Evolutionary conservation across 306 rosid genomes (phyloP).

Genomic region (Quercus glauca): DNA sequence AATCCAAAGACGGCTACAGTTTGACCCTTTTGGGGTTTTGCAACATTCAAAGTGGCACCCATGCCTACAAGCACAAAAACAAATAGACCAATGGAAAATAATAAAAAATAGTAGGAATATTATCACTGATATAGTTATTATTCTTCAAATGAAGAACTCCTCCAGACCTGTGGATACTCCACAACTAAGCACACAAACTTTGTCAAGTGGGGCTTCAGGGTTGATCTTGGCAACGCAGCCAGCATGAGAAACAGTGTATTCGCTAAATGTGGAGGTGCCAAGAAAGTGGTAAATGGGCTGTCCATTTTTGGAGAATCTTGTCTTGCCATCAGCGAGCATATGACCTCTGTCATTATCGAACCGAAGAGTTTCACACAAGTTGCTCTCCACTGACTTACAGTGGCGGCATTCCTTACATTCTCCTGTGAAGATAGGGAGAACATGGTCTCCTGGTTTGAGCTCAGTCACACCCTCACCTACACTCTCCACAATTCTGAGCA

Average conservation of each 20-base stretch:
- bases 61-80: conserved; percentile 44
- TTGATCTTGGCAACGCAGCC: conserved; percentile 87
- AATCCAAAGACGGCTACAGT: conserved; percentile 81
- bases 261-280: conserved; percentile 89
- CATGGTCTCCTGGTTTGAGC: conserved; percentile 85
- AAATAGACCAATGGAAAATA: background rate
- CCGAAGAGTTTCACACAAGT: conserved; percentile 88
- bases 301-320: conserved; percentile 72
- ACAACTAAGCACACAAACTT: conserved; percentile 89
- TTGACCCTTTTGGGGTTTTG: conserved; percentile 76
- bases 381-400: conserved; percentile 86
- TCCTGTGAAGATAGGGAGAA: conserved; percentile 88
- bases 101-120: no score
- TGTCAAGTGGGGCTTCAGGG: conserved; percentile 87
- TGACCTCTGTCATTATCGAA: conserved; percentile 80
- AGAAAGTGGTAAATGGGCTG: conserved; percentile 75
- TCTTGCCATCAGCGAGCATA: conserved; percentile 54
- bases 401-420: conserved; percentile 85
- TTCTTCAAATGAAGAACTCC: background rate
- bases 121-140: no score
- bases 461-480: conserved; percentile 90
- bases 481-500: conserved; percentile 62
- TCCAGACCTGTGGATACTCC: conserved; percentile 81
- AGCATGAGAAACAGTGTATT: conserved; percentile 72
- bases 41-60: conserved; percentile 92